A percentile compares a stretch with the other conserved stretches of the same genome.
Evolutionary conservation across 2,329 filamentous ascomycete species (phyloP).

Genomic region (Pestalotiopsis sp.): DNA sequence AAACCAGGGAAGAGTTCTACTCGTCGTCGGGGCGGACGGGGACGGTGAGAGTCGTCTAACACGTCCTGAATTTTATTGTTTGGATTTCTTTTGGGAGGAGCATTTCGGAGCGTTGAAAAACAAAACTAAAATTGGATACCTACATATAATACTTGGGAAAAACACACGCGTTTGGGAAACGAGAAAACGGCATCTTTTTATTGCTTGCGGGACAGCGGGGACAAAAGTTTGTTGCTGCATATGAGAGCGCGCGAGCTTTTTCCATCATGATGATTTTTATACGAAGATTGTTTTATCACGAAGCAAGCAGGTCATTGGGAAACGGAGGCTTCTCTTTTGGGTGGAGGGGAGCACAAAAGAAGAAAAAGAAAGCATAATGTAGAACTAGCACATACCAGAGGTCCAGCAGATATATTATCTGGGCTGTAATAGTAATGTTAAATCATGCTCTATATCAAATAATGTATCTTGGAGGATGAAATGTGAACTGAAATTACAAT

Average conservation of each 20-base stretch:
- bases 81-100: not conserved
- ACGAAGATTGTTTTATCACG: not conserved
- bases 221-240: not conserved
- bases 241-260: not conserved
- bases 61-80: not conserved
- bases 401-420: not conserved
- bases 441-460: not conserved
- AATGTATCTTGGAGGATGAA: not conserved
- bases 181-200: not conserved
- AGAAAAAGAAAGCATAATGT: not conserved
- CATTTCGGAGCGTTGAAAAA: not conserved
- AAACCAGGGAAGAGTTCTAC: conserved; percentile 24
- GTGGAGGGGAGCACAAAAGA: not conserved
- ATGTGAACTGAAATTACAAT: not conserved
- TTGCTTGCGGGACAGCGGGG: not conserved
- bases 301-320: not conserved
- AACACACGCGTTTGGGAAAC: not conserved
- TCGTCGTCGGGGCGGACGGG: conserved; percentile 31
- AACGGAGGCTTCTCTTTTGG: not conserved
- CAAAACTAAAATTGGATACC: not conserved
- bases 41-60: conserved; percentile 34
- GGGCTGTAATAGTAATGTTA: conserved; percentile 9
- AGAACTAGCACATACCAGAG: not conserved
- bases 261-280: not conserved
- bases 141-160: not conserved